Conservation (phyloP, 192 early-diverging fungal genomes). For the Coemansia sp. region DNA sequence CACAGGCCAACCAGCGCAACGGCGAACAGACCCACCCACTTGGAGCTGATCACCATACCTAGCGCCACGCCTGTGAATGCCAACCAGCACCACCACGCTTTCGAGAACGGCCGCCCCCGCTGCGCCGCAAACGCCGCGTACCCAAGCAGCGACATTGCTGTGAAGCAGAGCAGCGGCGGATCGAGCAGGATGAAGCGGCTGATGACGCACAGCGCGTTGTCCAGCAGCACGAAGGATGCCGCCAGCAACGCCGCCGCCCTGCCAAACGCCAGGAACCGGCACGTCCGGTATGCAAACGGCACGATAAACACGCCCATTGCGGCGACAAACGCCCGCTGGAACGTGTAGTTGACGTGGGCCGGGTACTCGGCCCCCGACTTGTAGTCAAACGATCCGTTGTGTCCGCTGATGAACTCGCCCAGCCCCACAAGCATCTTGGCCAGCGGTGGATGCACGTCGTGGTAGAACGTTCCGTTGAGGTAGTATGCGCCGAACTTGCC, state of each 20-base stretch:
- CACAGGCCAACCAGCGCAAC: conserved; percentile 84
- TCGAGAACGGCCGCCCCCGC: conserved; percentile 55
- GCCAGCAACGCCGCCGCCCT: conserved; percentile 47
- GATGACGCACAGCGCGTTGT: conserved; percentile 63
- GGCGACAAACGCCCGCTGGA: conserved; percentile 63
- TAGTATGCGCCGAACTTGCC: conserved; percentile 96
- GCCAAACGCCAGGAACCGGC: conserved; percentile 56
- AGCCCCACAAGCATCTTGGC: conserved; percentile 74
- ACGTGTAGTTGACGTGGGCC: conserved; percentile 57
- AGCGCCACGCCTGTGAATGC: conserved; percentile 60
- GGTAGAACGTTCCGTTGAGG: conserved; percentile 90
- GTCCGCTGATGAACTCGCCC: conserved; percentile 60
- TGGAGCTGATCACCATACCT: conserved; percentile 70
- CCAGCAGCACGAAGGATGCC: conserved; percentile 65
- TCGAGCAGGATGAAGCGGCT: conserved; percentile 71
- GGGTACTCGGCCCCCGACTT: conserved; percentile 62
- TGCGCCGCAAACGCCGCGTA: conserved; percentile 58
- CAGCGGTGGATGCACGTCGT: conserved; percentile 97
- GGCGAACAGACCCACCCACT: conserved; percentile 96
- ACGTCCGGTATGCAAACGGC: conserved; percentile 68
- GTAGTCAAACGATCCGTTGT: conserved; percentile 67
- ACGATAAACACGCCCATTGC: conserved; percentile 62
- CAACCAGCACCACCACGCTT: conserved; percentile 66
- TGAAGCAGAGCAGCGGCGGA: conserved; percentile 71
- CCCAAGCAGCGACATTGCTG: conserved; percentile 56